Evolutionary conservation across 2,329 filamentous ascomycete species (phyloP).

Genomic region (Plenodomus tracheiphilus): DNA sequence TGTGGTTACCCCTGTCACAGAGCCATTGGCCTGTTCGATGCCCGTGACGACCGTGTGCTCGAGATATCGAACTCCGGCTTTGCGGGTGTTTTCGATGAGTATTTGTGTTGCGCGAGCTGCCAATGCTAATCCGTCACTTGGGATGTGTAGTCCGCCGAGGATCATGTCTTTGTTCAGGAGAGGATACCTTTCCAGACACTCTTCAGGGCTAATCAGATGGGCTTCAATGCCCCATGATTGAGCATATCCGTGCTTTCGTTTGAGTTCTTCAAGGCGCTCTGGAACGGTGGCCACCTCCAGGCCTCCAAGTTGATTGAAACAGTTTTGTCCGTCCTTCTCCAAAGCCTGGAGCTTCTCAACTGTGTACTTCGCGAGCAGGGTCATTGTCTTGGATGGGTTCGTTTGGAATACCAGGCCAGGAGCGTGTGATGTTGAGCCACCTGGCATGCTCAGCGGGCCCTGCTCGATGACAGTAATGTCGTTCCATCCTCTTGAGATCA

Average conservation of each 20-base stretch:
- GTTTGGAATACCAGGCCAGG: conserved; percentile 68
- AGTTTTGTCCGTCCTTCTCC: conserved; percentile 47
- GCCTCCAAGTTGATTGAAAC: conserved; percentile 67
- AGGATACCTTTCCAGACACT: conserved; percentile 60
- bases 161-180: conserved; percentile 57
- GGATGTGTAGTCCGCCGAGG: conserved; percentile 63
- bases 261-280: conserved; percentile 62
- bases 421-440: conserved; percentile 67
- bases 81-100: conserved; percentile 60
- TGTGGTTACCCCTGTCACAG: conserved; percentile 61
- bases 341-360: conserved; percentile 62
- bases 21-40: conserved; percentile 54
- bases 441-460: conserved; percentile 64
- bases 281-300: conserved; percentile 65
- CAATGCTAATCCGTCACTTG: conserved; percentile 63
- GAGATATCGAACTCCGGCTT: conserved; percentile 62
- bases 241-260: conserved; percentile 65
- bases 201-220: conserved; percentile 54
- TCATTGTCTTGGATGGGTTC: conserved; percentile 62
- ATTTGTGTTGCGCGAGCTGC: conserved; percentile 65
- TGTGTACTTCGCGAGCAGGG: conserved; percentile 62
- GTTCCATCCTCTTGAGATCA: conserved; percentile 64
- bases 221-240: conserved; percentile 64
- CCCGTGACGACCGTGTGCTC: conserved; percentile 61
- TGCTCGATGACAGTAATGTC: conserved; percentile 68